phyloP scores from a whole-genome alignment of 106 monocot species.

The Alisma plantagoaquatica region DNA sequence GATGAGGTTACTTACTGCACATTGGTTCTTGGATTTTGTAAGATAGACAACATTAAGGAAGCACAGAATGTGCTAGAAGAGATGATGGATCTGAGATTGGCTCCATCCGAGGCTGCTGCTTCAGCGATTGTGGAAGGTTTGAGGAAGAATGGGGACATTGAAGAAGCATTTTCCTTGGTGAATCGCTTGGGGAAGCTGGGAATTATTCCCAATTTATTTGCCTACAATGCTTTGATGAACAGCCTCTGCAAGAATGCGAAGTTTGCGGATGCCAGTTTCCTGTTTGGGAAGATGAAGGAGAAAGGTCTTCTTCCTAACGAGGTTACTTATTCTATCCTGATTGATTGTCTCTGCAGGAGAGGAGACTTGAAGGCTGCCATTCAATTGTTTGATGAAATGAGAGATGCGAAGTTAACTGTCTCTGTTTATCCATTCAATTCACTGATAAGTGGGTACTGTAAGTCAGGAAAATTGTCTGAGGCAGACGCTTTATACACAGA shows the following conservation, averaged over 20 bases:
- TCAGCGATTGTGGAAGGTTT: slow-evolving; percentile 64
- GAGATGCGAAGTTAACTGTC: slow-evolving; percentile 26
- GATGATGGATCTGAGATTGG: slow-evolving; percentile 48
- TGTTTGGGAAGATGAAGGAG: slow-evolving; percentile 51
- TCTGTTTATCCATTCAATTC: slow-evolving; percentile 83
- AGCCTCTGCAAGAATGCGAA: slow-evolving; percentile 62
- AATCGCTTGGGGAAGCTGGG: slow-evolving; percentile 42
- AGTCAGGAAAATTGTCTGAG: slow-evolving; percentile 32
- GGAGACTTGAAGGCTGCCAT: slow-evolving; percentile 41
- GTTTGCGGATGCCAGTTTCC: slow-evolving; percentile 53
- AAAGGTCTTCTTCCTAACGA: slow-evolving; percentile 63
- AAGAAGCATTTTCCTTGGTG: slow-evolving; percentile 65
- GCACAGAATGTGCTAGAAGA: slow-evolving; percentile 40
- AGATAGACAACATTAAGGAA: slow-evolving; percentile 25
- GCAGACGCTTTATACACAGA: slow-evolving; percentile 46
- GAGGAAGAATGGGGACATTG: slow-evolving; percentile 43
- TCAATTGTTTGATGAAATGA: slow-evolving; percentile 45
- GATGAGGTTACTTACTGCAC: slow-evolving; percentile 78
- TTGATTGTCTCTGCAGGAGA: slow-evolving; percentile 65
- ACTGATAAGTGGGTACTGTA: slow-evolving; percentile 77
- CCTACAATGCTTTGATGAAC: slow-evolving; percentile 84
- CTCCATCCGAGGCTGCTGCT: slow-evolving; percentile 53
- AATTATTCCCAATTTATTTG: slow-evolving; percentile 69
- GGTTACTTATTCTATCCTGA: slow-evolving; percentile 77
- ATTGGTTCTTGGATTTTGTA: slow-evolving; percentile 59